These are phyloP conservation scores for Raphanus sativus DNA, from an alignment of 345 rosid genomes.

Conservation along the genomic window DNA sequence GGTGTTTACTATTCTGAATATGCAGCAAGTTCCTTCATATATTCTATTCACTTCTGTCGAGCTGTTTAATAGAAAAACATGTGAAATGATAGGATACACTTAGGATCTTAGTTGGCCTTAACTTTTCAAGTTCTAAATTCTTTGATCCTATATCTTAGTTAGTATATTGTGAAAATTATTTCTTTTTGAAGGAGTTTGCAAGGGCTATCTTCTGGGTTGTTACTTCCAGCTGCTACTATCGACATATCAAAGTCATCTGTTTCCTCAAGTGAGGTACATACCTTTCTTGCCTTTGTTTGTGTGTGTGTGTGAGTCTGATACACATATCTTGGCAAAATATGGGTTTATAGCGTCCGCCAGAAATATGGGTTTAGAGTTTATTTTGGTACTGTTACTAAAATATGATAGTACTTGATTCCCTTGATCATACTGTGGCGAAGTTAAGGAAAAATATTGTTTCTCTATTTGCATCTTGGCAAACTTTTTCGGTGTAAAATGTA, in stretches of 20 bases:
- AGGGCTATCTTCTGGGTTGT: conserved; percentile 53
- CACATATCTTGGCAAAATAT: not conserved
- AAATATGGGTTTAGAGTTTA: conserved; percentile 6
- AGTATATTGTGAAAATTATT: conserved; percentile 23
- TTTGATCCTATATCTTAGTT: conserved; percentile 13
- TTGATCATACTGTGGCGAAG: conserved; percentile 5
- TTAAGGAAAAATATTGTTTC: conserved; percentile 3
- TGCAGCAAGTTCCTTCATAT: conserved; percentile 17
- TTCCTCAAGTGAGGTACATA: conserved; percentile 43
- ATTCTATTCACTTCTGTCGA: conserved; percentile 4
- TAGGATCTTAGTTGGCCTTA: not conserved
- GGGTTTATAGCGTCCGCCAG: conserved; percentile 10
- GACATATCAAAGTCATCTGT: conserved; percentile 44
- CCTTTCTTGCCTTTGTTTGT: conserved; percentile 18
- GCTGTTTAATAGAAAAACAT: not conserved
- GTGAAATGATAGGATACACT: conserved; percentile 3
- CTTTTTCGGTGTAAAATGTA: not conserved
- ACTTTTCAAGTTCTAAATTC: conserved; percentile 16
- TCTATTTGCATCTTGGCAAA: conserved; percentile 23
- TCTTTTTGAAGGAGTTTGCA: conserved; percentile 72
- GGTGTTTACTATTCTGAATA: conserved; percentile 10
- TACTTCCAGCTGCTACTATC: conserved; percentile 42
- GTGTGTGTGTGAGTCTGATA: conserved; percentile 19
- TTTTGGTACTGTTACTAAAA: conserved; percentile 3
- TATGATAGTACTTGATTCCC: conserved; percentile 3